phyloP scores from a whole-genome alignment of 2,329 filamentous ascomycete species.

The Rosellinia necatrix region DNA sequence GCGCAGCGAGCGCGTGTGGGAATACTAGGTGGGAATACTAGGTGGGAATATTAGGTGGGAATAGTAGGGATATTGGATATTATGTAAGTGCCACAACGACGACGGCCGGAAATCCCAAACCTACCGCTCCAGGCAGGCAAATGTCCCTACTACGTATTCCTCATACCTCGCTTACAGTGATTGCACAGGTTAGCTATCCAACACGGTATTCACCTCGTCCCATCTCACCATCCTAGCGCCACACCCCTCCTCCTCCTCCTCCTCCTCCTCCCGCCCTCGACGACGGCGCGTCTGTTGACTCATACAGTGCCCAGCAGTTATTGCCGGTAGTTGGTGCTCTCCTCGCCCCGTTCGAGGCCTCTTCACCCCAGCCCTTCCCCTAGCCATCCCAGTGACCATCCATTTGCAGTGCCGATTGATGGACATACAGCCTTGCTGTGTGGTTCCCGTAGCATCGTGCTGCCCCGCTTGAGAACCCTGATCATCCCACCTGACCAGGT shows the following conservation, averaged over 20 bases:
- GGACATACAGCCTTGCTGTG: slow-evolving; percentile 22
- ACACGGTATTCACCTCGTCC: background rate
- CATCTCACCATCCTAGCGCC: slow-evolving; percentile 15
- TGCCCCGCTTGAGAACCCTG: slow-evolving; percentile 31
- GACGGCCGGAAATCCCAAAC: too few relatives aligned
- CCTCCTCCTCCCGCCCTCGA: background rate
- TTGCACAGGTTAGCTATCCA: slow-evolving; percentile 6
- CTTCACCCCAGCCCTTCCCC: slow-evolving; percentile 9
- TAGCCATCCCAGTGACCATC: slow-evolving; percentile 4
- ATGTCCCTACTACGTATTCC: background rate
- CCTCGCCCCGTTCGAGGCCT: slow-evolving; percentile 10
- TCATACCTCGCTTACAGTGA: background rate
- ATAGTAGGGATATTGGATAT: too few relatives aligned
- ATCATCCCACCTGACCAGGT: slow-evolving; percentile 33
- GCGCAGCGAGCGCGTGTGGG: slow-evolving; percentile 1
- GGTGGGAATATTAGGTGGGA: too few relatives aligned
- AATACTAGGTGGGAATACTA: too few relatives aligned
- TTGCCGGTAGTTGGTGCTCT: slow-evolving; percentile 13
- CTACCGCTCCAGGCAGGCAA: too few relatives aligned
- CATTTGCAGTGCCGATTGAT: slow-evolving; percentile 13
- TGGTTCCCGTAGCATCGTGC: slow-evolving; percentile 29
- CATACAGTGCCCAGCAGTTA: slow-evolving; percentile 22
- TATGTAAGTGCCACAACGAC: slow-evolving; percentile 13
- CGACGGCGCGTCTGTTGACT: slow-evolving; percentile 18
- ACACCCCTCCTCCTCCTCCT: slow-evolving; percentile 13